Percentiles rank a stretch among this genome's conserved stretches.
These are phyloP conservation scores for Bacterosira constricta DNA, from an alignment of 108 stramenopile genomes.

Conservation along the genomic window DNA sequence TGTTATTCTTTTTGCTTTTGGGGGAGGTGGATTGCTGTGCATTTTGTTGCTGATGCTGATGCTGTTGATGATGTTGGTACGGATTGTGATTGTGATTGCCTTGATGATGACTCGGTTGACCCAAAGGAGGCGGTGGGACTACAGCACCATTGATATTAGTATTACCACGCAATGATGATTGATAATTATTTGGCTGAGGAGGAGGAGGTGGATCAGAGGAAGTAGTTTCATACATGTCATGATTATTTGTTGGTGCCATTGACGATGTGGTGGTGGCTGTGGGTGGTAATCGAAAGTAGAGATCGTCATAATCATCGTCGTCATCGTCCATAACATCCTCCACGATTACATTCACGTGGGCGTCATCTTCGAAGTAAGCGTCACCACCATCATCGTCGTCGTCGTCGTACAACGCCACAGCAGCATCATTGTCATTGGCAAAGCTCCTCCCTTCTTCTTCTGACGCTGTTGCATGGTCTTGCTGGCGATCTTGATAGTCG, in stretches of 20 bases:
- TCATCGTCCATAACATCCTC: too few relatives aligned
- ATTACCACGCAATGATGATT: too few relatives aligned
- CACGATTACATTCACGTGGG: neutral
- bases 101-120: neutral
- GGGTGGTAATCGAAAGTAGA: neutral
- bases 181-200: too few relatives aligned
- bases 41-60: neutral
- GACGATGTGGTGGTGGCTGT: neutral
- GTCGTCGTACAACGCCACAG: neutral
- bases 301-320: neutral
- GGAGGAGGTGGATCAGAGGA: neutral
- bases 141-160: too few relatives aligned
- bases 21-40: neutral
- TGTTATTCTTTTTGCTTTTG: conserved; percentile 4
- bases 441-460: neutral
- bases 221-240: neutral
- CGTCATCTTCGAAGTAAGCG: neutral
- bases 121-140: neutral
- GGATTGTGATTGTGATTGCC: neutral
- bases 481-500: neutral
- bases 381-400: neutral
- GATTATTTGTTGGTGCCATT: neutral
- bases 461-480: neutral
- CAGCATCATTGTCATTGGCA: neutral
- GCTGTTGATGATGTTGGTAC: neutral